Base-by-base conservation (phyloP, 2,329 filamentous ascomycete species). In the Sporothrix inflata region DNA sequence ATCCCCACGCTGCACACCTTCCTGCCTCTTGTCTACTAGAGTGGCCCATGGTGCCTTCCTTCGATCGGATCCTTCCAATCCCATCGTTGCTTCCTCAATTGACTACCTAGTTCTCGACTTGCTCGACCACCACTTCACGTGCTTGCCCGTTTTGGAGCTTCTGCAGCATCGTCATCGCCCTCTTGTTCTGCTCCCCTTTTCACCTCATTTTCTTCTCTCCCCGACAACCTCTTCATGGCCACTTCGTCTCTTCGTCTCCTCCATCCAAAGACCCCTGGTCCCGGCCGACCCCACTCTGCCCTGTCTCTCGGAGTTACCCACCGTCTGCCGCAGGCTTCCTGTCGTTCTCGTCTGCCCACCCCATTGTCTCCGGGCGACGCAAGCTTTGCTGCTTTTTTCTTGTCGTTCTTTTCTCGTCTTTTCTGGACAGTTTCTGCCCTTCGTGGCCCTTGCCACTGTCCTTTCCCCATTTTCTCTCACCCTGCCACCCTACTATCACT, bases 261-360 rank as follows among this genome's bases (percentile, higher is more conserved):
- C 27, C 38, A 14, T 42, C 27, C 27, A 61, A 21, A n/a, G 38
- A 57, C 21, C 45, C 53, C 30, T 57, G 30, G 14, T 12, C 49
- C 63, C 19, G 21, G 21, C 57, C 9, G 9, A 47, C 70, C 51
- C 63, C 42, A 61, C 70, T 16, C 27, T 53, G 14, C 34, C 24
- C 34, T 65, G 71, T 69, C 71, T 72, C 24, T 55, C 66, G 66
- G 57, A 69, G 55, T 38, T 65, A 51, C 55, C 45, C 21, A 45
- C 27, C 24, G 21, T n/a, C 21, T 11, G 47, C 69, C n/a, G 45
- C 19, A 24, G 34, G 60, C 60, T 66, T 55, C 57, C 24, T 55
- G 3, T 34, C 16, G 24, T 49, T 27, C 30, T 49, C 42, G 55
- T 53, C n/a, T 38, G 24, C 27, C 30, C 53, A 38, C 2, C 45